Conservation (phyloP, 257 asterid species). For the Ligustrum vulgare region DNA sequence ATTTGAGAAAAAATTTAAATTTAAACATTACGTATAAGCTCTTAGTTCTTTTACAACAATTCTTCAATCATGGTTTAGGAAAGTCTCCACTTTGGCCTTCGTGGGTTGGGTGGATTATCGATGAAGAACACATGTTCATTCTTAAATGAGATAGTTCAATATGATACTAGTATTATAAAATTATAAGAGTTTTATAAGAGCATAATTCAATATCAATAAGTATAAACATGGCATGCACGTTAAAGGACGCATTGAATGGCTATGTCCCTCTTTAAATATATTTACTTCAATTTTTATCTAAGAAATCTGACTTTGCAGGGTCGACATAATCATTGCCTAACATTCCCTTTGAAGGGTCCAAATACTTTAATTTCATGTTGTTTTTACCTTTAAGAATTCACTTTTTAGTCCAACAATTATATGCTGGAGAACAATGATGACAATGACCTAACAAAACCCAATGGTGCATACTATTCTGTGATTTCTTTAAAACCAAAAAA, state of each 20-base stretch:
- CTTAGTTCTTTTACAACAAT: constrained; percentile 29
- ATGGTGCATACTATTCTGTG: constrained; percentile 22
- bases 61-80: constrained; percentile 48
- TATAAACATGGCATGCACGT: not conserved
- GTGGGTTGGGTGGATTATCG: not conserved
- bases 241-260: not conserved
- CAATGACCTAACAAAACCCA: constrained; percentile 22
- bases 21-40: too few species aligned
- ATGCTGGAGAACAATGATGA: constrained; percentile 9
- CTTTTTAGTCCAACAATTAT: constrained; percentile 23
- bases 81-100: constrained; percentile 57
- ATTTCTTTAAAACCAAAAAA: not conserved
- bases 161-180: too few species aligned
- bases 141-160: not conserved
- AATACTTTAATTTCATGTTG: constrained; percentile 37
- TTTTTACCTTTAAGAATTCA: constrained; percentile 19
- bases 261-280: not conserved
- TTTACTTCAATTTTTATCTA: constrained; percentile 18
- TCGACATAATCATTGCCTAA: constrained; percentile 58
- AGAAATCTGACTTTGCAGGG: constrained; percentile 42
- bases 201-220: not conserved
- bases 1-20: too few species aligned
- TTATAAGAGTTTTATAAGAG: too few species aligned
- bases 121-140: not conserved
- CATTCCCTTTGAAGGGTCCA: constrained; percentile 40